phyloP scores from a whole-genome alignment of 495 filamentous ascomycete genomes.

The Penicillium waksmanii region DNA sequence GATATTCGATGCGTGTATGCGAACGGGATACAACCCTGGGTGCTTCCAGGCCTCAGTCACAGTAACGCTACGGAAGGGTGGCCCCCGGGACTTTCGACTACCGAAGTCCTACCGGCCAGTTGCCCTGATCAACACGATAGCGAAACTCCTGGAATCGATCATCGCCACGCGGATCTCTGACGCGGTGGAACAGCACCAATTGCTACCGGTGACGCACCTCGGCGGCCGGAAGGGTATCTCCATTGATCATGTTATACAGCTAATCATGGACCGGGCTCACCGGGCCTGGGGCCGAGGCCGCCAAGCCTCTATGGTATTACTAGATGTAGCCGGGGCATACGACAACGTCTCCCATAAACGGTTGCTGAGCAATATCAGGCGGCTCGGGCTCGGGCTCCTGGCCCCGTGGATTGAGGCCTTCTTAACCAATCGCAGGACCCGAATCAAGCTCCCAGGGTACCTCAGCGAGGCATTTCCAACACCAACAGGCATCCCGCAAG shows the following conservation, averaged over 20 bases:
- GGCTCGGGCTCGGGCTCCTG: slow-evolving; percentile 1
- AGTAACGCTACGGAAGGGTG: slow-evolving; percentile 26
- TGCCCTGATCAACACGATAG: slow-evolving; percentile 31
- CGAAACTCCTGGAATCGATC: slow-evolving; percentile 28
- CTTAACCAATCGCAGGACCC: not conserved
- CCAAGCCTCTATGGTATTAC: slow-evolving; percentile 15
- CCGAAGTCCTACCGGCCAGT: slow-evolving; percentile 31
- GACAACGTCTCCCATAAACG: slow-evolving; percentile 30
- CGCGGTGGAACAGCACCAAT: slow-evolving; percentile 11
- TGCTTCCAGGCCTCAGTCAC: slow-evolving; percentile 24
- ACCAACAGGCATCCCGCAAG: slow-evolving; percentile 22
- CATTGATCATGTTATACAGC: slow-evolving; percentile 24
- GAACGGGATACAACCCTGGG: slow-evolving; percentile 12
- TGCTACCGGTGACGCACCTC: slow-evolving; percentile 20
- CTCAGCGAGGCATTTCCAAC: slow-evolving; percentile 2
- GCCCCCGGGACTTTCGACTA: slow-evolving; percentile 19
- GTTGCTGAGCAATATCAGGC: slow-evolving; percentile 29
- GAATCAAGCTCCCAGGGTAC: slow-evolving; percentile 5
- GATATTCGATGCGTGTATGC: slow-evolving; percentile 12
- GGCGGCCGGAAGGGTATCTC: slow-evolving; percentile 23
- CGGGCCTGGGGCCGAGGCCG: slow-evolving; percentile 21
- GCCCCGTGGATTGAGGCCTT: slow-evolving; percentile 4
- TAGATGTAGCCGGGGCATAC: slow-evolving; percentile 35
- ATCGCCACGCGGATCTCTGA: slow-evolving; percentile 21
- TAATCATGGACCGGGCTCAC: slow-evolving; percentile 22